Evolutionary conservation across 352 stramenopile species (phyloP), one percentile per base, ranked within the genome.

Genomic region (Phytopythium litorale): DNA sequence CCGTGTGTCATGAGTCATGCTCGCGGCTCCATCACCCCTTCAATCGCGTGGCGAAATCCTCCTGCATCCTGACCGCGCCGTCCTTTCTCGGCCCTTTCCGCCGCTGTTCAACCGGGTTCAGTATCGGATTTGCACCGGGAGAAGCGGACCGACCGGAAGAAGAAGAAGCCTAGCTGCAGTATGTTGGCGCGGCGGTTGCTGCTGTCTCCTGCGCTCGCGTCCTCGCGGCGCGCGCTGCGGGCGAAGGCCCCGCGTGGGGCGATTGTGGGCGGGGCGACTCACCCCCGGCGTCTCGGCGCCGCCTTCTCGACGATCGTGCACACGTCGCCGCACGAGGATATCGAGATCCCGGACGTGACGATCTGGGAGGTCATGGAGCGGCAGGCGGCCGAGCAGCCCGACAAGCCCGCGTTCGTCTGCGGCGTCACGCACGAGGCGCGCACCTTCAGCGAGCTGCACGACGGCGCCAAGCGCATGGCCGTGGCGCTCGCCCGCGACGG

Each of bases 321-420:
- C 68, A 68, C 66, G 43, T 87, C 75, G 12, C 75, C 74, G 16
- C 68, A 80, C 54, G 56, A 58, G 1, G 56, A 70, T 30, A 62
- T 82, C 3, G 12, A 50, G 33, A 71, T 82, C 55, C 72, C 75
- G 12, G 63, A 78, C 38, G 49, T 72, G 43, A 84, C 72, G 21
- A 68, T 87, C 35, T 87, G 72, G 73, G 64, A 79, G 35, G 70
- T 72, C 51, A 61, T 77, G 0, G 73, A 80, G 63, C 53, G 65
- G n/a, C 73, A 81, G 35, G 73, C 70, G 21, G 58, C 38, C 9
- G 30, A 62, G 16, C 72, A 65, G 19, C 68, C 66, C 2, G 65
- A 84, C 60, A 68, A 67, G 28, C 42, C 70, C 19, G 70, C 70
- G 30, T 78, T 83, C 37, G 61, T 86, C 43, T 85, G 76, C 52